These are phyloP conservation scores for Crepidotus variabilis DNA, from an alignment of 768 basidiomycete genomes.

Conservation along the genomic window DNA sequence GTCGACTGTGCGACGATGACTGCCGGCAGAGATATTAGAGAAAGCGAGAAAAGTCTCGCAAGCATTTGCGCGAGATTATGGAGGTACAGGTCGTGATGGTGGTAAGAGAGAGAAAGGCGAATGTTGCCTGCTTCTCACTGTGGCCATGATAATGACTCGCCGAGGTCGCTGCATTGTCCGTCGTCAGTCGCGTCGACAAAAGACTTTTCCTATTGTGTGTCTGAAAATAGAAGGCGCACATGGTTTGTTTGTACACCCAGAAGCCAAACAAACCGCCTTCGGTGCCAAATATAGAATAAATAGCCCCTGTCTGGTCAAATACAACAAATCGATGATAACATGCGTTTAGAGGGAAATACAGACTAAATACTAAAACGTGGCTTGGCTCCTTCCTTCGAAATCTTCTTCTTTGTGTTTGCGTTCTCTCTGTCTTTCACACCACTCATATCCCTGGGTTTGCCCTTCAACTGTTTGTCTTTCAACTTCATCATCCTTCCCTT, in stretches of 20 bases:
- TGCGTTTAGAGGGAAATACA: too few species aligned
- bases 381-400: too few species aligned
- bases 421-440: not conserved
- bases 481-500: not conserved
- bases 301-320: too few species aligned
- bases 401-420: not conserved
- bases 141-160: conserved; percentile 2
- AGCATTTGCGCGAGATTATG: not conserved
- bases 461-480: not conserved
- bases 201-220: not conserved
- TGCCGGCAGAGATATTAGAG: not conserved
- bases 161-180: conserved; percentile 4
- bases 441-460: not conserved
- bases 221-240: not conserved
- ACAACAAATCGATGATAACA: too few species aligned
- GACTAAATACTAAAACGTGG: too few species aligned
- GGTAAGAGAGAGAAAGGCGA: not conserved
- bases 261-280: too few species aligned
- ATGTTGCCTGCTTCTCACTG: not conserved
- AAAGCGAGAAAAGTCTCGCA: not conserved
- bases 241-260: too few species aligned
- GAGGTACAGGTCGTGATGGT: not conserved
- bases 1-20: conserved; percentile 51
- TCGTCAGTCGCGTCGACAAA: not conserved
- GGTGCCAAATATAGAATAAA: too few species aligned